Evolutionary conservation across 176 grass and related monocot species (phyloP).

Genomic region (Eleusine indica): DNA sequence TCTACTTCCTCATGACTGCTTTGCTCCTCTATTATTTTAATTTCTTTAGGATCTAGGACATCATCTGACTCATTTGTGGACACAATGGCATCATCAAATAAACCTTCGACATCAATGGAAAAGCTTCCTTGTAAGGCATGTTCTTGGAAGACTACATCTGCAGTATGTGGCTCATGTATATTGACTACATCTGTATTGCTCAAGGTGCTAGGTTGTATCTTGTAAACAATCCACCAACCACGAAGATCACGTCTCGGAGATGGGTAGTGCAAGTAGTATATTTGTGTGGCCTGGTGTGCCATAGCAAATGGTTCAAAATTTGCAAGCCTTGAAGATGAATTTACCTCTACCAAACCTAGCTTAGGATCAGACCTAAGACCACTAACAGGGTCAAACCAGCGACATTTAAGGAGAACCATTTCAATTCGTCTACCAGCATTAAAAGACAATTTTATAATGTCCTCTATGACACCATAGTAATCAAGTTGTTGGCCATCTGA

Average conservation of each 20-base stretch:
- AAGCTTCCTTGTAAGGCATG: too few relatives aligned
- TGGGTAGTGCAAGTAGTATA: constrained; percentile 5
- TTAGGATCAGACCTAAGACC: background rate
- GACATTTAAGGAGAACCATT: constrained; percentile 14
- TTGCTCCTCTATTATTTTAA: too few relatives aligned
- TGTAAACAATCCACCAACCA: constrained; percentile 15
- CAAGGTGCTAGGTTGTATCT: background rate
- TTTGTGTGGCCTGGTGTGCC: constrained; percentile 28
- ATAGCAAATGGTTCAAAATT: constrained; percentile 33
- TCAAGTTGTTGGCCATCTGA: constrained; percentile 9
- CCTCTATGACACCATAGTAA: constrained; percentile 32
- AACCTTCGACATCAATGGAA: too few relatives aligned
- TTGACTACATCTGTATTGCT: too few relatives aligned
- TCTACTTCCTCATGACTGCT: too few relatives aligned
- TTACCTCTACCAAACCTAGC: constrained; percentile 24
- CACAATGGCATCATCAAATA: too few relatives aligned
- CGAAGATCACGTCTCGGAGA: background rate
- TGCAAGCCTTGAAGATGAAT: background rate
- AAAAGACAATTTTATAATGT: constrained; percentile 23
- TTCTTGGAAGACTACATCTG: too few relatives aligned
- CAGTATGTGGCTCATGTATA: too few relatives aligned
- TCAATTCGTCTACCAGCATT: constrained; percentile 19
- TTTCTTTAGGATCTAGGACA: too few relatives aligned
- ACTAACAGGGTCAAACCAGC: background rate
- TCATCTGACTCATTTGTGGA: too few relatives aligned